These are phyloP conservation scores for Colletotrichum sp. DNA, from an alignment of 2,329 filamentous ascomycete genomes.

Conservation along the genomic window DNA sequence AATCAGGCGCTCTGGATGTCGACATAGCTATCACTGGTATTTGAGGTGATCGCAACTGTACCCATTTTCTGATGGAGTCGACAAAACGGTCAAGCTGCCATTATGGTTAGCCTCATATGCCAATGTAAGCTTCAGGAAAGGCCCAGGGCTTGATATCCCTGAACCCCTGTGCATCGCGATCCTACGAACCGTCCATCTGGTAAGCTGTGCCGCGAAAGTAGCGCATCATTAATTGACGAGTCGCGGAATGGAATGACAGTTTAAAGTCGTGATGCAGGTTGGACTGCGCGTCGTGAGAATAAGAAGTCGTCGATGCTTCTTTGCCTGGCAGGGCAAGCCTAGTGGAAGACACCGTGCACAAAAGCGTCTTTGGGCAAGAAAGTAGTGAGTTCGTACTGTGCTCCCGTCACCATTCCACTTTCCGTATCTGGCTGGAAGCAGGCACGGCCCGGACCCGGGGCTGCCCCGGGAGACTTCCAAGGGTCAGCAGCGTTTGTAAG, in stretches of 20 bases:
- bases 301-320: background rate
- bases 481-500: background rate
- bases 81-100: background rate
- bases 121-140: background rate
- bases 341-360: background rate
- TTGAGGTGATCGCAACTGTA: background rate
- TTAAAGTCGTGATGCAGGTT: background rate
- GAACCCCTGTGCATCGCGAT: background rate
- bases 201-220: background rate
- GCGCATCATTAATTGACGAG: background rate
- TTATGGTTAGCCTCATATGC: background rate
- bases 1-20: background rate
- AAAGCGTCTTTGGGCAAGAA: background rate
- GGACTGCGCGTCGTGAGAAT: background rate
- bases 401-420: background rate
- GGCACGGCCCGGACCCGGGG: background rate
- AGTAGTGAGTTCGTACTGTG: background rate
- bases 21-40: background rate
- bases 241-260: background rate
- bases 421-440: background rate
- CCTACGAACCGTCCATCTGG: background rate
- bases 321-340: background rate
- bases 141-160: background rate
- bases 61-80: background rate
- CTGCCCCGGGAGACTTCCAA: background rate